phyloP scores from a whole-genome alignment of 2,329 filamentous ascomycete genomes.

The Cladophialophora yegresii region DNA sequence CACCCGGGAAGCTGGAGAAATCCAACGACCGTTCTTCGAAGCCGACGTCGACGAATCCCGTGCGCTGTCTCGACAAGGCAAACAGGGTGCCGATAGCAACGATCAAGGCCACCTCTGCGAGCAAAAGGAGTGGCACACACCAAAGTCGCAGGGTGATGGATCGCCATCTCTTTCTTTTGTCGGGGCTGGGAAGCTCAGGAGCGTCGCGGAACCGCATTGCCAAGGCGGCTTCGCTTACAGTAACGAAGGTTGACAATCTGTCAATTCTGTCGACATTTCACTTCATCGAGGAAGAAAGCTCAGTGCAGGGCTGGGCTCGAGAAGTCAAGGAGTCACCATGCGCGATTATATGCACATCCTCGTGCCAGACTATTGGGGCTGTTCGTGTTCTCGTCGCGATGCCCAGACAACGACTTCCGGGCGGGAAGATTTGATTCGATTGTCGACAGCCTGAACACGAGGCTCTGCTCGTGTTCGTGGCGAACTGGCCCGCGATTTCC shows the following conservation, averaged over 20 bases:
- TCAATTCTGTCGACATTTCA: background rate
- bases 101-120: background rate
- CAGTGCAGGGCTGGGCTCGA: background rate
- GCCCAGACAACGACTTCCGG: background rate
- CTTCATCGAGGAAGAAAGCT: background rate
- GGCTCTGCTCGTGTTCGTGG: background rate
- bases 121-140: background rate
- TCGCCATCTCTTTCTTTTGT: background rate
- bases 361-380: background rate
- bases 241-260: background rate
- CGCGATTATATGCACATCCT: background rate
- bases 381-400: background rate
- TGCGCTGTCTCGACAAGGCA: background rate
- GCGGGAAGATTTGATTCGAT: background rate
- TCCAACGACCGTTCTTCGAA: background rate
- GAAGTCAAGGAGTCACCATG: background rate
- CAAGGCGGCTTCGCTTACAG: background rate
- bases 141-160: background rate
- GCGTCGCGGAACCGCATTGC: background rate
- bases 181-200: background rate
- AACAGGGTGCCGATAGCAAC: background rate
- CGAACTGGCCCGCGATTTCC: background rate
- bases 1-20: background rate
- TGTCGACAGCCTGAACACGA: background rate
- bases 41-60: background rate